Base-by-base conservation (phyloP, 2,329 filamentous ascomycete genomes). In the Trichoderma arundinaceum region DNA sequence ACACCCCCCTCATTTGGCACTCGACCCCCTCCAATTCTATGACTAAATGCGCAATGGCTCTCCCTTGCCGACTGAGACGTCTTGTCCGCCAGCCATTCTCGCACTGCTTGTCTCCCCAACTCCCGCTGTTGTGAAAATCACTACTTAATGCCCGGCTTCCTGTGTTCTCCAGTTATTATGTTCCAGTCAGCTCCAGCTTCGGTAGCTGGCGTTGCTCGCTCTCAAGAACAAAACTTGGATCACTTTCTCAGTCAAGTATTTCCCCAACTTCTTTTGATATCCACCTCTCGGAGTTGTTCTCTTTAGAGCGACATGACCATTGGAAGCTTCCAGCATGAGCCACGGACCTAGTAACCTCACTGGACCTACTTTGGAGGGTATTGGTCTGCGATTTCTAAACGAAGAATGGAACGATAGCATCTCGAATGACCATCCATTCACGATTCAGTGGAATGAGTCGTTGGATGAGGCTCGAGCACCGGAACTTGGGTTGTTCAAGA, bases 351-450 rank as follows among this genome's bases (percentile, higher is more conserved):
- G 56, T 49, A 61, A 62, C 35, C 39, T 61, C 8, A 66, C 49
- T 33, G 64, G 44, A 32, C 57, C 65, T 51, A 67, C 68, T 51
- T 49, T 62, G n/a, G 68, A 66, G n/a, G 71, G 69, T 49, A 70
- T 74, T 46, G 72, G 74, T 48, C 68, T 76, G 28, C 73, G 67
- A 8, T 77, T 77, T 59, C 67, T 73, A 22, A 77, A 77, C 63
- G 70, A 74, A 38, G 70, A 73, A 17, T 77, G 75, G 74, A 77
- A 77, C 69, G 72, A 73, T 15, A 77, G 71, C 64, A 76, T 77
- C 10, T 70, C 72, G 33, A 76, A 76, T 52, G 74, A 71, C n/a
- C 66, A 71, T 35, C 65, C 66, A 1, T 74, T 75, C 61, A 72
- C 68, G 2, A 66, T 77, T 49, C 63, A 65, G 33, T 77, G 75